A percentile compares a stretch with the other conserved stretches of the same genome.
Conservation (phyloP, 169 alveolate species). For the Pseudocohnilembus persalinus region DNA sequence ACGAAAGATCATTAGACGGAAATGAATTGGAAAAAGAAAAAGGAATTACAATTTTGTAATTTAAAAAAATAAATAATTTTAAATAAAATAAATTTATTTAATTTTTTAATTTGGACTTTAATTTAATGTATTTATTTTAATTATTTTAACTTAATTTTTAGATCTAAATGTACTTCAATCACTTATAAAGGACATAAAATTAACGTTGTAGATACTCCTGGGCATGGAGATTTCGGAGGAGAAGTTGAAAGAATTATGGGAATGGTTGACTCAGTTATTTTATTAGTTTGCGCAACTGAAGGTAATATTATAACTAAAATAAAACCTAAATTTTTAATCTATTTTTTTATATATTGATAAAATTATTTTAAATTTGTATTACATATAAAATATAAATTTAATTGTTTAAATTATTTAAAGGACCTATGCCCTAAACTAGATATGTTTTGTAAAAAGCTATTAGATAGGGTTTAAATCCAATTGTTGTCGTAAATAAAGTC, state of each 20-base stretch:
- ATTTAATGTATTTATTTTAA: slow-evolving; percentile 14
- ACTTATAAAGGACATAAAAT: slow-evolving; percentile 88
- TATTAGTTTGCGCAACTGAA: slow-evolving; percentile 96
- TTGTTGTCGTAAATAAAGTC: slow-evolving; percentile 83
- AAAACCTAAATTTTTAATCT: no score
- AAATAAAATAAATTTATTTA: no score
- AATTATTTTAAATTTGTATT: background rate
- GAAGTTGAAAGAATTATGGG: slow-evolving; percentile 96
- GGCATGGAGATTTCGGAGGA: slow-evolving; percentile 98
- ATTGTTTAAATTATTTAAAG: no score
- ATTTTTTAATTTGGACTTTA: background rate
- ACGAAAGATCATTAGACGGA: slow-evolving; percentile 86
- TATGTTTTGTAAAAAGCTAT: slow-evolving; percentile 87
- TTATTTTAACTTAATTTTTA: background rate
- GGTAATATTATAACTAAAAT: slow-evolving; percentile 30
- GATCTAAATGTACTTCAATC: slow-evolving; percentile 92
- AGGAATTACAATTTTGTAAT: slow-evolving; percentile 95
- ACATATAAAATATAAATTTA: no score
- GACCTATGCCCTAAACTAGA: slow-evolving; percentile 93
- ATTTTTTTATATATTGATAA: no score
- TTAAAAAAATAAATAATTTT: no score
- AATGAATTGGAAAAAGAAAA: slow-evolving; percentile 94
- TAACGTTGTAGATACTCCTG: slow-evolving; percentile 88
- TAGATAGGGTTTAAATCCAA: slow-evolving; percentile 61
- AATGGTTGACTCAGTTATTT: slow-evolving; percentile 96